Evolutionary conservation across 2,329 filamentous ascomycete species (phyloP).

Genomic region (Aureobasidium zeae): DNA sequence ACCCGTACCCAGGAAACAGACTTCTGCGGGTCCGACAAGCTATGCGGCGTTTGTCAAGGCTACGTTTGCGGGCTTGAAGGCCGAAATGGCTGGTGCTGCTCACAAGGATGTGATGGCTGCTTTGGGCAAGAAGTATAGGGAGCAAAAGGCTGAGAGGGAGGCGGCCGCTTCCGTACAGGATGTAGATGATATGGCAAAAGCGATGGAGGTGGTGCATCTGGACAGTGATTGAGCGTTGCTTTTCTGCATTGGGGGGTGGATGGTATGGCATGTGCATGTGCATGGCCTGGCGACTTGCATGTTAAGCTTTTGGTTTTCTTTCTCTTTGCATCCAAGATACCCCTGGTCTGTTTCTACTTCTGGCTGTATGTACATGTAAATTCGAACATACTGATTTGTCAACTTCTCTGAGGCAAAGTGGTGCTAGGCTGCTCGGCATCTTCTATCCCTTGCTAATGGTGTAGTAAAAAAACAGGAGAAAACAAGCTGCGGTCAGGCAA

Average conservation of each 20-base stretch:
- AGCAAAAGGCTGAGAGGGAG: slow-evolving; percentile 31
- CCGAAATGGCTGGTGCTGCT: slow-evolving; percentile 44
- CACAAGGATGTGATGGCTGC: slow-evolving; percentile 62
- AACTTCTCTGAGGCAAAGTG: no score
- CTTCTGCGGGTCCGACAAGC: slow-evolving; percentile 27
- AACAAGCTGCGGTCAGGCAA: no score
- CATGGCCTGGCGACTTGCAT: no score
- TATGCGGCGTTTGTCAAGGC: slow-evolving; percentile 56
- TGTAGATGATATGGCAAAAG: slow-evolving; percentile 19
- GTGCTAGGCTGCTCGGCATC: no score
- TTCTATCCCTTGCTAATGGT: no score
- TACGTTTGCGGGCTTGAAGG: slow-evolving; percentile 54
- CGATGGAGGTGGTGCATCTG: slow-evolving; percentile 19
- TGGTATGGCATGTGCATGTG: no score
- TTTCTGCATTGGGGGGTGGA: slow-evolving; percentile 1
- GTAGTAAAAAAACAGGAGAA: no score
- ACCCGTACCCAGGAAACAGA: slow-evolving; percentile 54
- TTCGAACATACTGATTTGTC: no score
- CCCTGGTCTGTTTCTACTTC: no score
- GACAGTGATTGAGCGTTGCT: slow-evolving; percentile 18
- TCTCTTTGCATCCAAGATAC: slow-evolving; percentile 6
- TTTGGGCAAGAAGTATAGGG: slow-evolving; percentile 54
- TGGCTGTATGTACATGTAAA: no score
- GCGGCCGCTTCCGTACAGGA: not conserved
- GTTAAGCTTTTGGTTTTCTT: not conserved